phyloP scores from a whole-genome alignment of 2,329 filamentous ascomycete genomes.

The Lachnellula arida region DNA sequence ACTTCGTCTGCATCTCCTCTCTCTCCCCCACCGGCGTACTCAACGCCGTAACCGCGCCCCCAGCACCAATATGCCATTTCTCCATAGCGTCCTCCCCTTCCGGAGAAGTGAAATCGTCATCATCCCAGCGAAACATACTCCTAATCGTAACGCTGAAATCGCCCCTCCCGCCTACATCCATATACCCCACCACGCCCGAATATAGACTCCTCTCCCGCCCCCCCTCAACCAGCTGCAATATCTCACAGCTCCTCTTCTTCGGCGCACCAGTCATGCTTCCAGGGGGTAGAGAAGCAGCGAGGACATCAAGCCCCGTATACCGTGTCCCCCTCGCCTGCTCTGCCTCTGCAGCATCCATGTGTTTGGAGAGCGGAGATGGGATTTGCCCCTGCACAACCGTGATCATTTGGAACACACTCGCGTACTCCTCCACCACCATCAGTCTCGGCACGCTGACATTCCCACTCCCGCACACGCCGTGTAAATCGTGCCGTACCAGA shows the following conservation, averaged over 20 bases:
- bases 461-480: slow-evolving; percentile 73
- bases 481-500: slow-evolving; percentile 87
- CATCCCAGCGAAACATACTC: slow-evolving; percentile 70
- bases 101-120: neutral
- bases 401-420: slow-evolving; percentile 86
- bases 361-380: slow-evolving; percentile 25
- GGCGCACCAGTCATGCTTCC: slow-evolving; percentile 97
- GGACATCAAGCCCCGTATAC: slow-evolving; percentile 66
- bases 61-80: slow-evolving; percentile 80
- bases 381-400: slow-evolving; percentile 75
- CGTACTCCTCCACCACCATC: slow-evolving; percentile 85
- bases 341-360: slow-evolving; percentile 1
- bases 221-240: slow-evolving; percentile 66
- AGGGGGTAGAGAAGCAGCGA: slow-evolving; percentile 74
- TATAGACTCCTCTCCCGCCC: slow-evolving; percentile 66
- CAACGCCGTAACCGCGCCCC: slow-evolving; percentile 82
- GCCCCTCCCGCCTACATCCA: slow-evolving; percentile 77
- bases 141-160: slow-evolving; percentile 92
- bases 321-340: slow-evolving; percentile 14
- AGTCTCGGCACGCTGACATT: slow-evolving; percentile 71
- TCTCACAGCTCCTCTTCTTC: slow-evolving; percentile 86
- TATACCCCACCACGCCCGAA: slow-evolving; percentile 83
- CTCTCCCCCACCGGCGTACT: slow-evolving; percentile 77
- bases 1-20: slow-evolving; percentile 84
- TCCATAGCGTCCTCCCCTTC: slow-evolving; percentile 39